Conservation (phyloP, 208 protist genomes). For the Herpetomonas tarakana region DNA sequence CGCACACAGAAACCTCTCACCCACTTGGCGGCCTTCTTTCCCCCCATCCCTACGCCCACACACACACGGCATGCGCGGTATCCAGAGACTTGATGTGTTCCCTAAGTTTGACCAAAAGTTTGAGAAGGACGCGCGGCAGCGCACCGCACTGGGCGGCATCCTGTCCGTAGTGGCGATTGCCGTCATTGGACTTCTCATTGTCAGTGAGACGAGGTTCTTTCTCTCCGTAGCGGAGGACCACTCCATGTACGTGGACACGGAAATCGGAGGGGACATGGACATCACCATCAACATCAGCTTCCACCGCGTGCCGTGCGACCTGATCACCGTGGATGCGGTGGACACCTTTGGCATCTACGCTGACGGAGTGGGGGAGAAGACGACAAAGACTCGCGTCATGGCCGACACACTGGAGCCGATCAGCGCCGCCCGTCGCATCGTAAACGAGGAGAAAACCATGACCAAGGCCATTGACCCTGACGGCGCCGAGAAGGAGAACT, state of each 20-base stretch:
- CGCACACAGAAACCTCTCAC: too few relatives aligned
- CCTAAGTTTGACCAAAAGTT: conserved; percentile 89
- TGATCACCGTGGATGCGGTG: conserved; percentile 69
- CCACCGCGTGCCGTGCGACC: conserved; percentile 64
- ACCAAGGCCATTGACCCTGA: conserved; percentile 41
- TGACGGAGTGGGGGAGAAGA: conserved; percentile 22
- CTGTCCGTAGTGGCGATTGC: conserved; percentile 52
- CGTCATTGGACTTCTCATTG: conserved; percentile 52
- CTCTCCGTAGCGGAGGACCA: conserved; percentile 51
- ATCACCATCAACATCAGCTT: conserved; percentile 79
- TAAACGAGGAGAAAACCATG: conserved; percentile 33
- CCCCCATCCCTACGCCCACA: too few relatives aligned
- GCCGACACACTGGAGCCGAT: conserved; percentile 28
- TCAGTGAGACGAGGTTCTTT: conserved; percentile 70
- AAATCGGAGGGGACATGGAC: conserved; percentile 53
- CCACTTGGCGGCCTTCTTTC: too few relatives aligned
- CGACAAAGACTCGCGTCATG: conserved; percentile 57
- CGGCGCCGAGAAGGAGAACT: conserved; percentile 55
- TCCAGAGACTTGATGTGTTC: conserved; percentile 79
- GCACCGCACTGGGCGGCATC: conserved; percentile 39
- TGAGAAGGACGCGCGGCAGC: conserved; percentile 64
- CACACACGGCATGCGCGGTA: conserved; percentile 14
- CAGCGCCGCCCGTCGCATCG: conserved; percentile 31
- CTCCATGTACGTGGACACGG: conserved; percentile 71
- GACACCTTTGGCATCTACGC: conserved; percentile 64